Evolutionary conservation across 257 asterid species (phyloP).

Genomic region (Dorcoceras hygrometricum): DNA sequence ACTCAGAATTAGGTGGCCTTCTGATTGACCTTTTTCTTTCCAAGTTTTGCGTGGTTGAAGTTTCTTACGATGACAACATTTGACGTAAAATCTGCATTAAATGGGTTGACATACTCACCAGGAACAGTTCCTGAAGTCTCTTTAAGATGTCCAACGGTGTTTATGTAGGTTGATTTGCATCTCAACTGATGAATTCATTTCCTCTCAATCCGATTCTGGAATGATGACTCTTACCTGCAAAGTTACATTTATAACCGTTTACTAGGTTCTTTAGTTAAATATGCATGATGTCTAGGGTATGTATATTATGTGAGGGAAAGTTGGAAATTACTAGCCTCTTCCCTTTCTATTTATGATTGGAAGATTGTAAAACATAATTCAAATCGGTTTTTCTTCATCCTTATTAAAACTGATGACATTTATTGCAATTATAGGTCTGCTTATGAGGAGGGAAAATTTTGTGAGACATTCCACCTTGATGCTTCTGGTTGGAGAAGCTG

Average conservation of each 20-base stretch:
- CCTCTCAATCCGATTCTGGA: too few relatives aligned
- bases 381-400: background rate
- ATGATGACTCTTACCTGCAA: too few relatives aligned
- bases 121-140: constrained; percentile 11
- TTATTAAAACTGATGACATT: constrained; percentile 24
- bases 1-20: constrained; percentile 6
- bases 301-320: constrained; percentile 12
- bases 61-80: background rate
- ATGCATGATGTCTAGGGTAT: constrained; percentile 15
- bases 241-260: too few relatives aligned
- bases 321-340: constrained; percentile 13
- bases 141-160: too few relatives aligned
- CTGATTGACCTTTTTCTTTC: background rate
- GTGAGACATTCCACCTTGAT: constrained; percentile 83
- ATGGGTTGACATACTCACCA: constrained; percentile 10
- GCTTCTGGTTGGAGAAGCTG: constrained; percentile 99
- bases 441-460: constrained; percentile 88
- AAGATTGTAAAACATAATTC: constrained; percentile 10
- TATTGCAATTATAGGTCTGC: constrained; percentile 50
- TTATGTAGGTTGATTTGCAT: too few relatives aligned
- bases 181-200: too few relatives aligned
- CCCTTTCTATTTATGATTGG: constrained; percentile 20
- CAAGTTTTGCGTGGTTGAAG: background rate
- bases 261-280: background rate
- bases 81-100: constrained; percentile 9